These are phyloP conservation scores for Backusella westeae DNA, from an alignment of 192 early-diverging fungal genomes.

Conservation along the genomic window DNA sequence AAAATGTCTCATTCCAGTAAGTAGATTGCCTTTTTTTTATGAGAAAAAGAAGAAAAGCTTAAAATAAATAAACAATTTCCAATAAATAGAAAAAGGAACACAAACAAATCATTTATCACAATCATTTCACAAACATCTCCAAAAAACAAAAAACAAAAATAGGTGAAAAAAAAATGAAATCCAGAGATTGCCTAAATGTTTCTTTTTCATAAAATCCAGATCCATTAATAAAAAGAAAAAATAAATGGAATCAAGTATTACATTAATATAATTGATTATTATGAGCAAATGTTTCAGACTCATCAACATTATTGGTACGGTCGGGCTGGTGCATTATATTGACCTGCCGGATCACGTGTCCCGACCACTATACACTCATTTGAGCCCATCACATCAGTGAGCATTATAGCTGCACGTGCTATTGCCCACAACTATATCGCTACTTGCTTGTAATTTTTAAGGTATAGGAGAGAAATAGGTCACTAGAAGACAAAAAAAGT, in stretches of 20 bases:
- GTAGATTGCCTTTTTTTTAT: neutral
- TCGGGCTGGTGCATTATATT: neutral
- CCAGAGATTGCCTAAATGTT: neutral
- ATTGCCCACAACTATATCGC: too few species aligned
- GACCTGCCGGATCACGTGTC: too few species aligned
- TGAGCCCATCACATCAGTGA: too few species aligned
- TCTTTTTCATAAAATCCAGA: neutral
- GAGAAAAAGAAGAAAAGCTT: neutral
- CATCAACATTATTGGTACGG: neutral
- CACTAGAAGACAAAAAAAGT: too few species aligned
- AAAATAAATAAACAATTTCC: neutral
- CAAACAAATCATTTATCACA: neutral
- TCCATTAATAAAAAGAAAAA: too few species aligned
- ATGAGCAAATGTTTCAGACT: neutral
- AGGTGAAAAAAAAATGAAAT: neutral
- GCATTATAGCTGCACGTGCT: too few species aligned
- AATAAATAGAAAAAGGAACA: neutral
- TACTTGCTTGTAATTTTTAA: too few species aligned
- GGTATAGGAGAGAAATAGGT: too few species aligned
- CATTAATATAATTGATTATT: neutral
- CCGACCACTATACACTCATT: too few species aligned
- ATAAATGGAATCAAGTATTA: neutral
- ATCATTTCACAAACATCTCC: too few species aligned
- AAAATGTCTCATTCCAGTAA: conserved; percentile 1
- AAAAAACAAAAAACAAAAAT: neutral